These are phyloP conservation scores for Botryotinia narcissicola DNA, from an alignment of 2,329 filamentous ascomycete genomes.

Conservation along the genomic window DNA sequence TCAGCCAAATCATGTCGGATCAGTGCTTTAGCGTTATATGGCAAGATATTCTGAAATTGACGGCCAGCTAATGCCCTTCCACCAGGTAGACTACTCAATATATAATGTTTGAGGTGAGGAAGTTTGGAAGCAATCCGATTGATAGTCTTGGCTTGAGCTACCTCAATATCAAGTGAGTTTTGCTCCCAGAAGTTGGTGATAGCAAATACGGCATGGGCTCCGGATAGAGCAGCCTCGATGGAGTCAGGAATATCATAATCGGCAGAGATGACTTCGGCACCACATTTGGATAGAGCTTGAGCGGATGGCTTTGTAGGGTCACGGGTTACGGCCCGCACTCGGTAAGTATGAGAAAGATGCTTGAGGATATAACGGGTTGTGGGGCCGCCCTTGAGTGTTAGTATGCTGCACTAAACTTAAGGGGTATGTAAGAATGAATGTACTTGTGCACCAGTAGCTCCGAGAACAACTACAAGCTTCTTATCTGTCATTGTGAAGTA, in stretches of 20 bases:
- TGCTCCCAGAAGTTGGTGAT: conserved; percentile 16
- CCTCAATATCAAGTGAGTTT: background rate
- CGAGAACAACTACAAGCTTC: conserved; percentile 4
- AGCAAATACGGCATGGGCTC: conserved; percentile 7
- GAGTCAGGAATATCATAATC: background rate
- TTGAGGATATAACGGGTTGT: conserved; percentile 14
- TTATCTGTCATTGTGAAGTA: background rate
- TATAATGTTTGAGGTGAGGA: conserved; percentile 7
- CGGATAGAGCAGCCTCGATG: conserved; percentile 1
- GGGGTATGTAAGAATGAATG: background rate
- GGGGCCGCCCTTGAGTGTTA: background rate
- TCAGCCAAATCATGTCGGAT: conserved; percentile 13
- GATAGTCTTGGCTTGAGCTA: background rate
- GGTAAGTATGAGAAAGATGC: conserved; percentile 8
- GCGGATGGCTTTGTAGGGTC: background rate
- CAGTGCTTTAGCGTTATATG: conserved; percentile 4
- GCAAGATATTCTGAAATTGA: background rate
- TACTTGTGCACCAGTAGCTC: background rate
- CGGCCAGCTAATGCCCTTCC: conserved; percentile 1
- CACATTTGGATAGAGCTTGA: background rate
- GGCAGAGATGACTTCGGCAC: conserved; percentile 1
- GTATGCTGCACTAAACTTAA: background rate
- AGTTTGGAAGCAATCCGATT: conserved; percentile 1
- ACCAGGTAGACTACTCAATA: background rate
- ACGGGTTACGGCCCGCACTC: conserved; percentile 8